Percentiles rank a stretch among this genome's conserved stretches.
Evolutionary conservation across 1,284 basidiomycete species (phyloP).

Genomic region (Trametes pubescens): DNA sequence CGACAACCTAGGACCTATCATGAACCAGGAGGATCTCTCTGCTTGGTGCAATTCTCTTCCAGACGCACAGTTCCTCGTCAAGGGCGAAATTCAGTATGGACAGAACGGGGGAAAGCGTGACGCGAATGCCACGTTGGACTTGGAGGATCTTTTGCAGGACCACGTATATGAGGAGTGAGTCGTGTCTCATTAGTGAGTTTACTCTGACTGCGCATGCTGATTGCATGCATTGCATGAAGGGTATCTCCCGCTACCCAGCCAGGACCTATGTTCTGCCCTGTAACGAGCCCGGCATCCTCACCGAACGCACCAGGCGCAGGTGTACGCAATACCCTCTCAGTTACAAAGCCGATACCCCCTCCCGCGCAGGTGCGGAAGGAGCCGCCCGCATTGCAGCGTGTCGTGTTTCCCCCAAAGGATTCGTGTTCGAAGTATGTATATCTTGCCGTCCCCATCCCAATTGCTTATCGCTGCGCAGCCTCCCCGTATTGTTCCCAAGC

Average conservation of each 20-base stretch:
- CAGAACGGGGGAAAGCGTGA: slow-evolving; percentile 43
- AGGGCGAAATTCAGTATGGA: slow-evolving; percentile 35
- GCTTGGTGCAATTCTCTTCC: slow-evolving; percentile 64
- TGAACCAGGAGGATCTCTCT: slow-evolving; percentile 61
- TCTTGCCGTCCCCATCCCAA: background rate
- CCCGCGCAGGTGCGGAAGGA: slow-evolving; percentile 60
- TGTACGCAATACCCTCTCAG: slow-evolving; percentile 30
- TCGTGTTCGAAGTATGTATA: slow-evolving; percentile 73
- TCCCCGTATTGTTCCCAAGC: slow-evolving; percentile 83
- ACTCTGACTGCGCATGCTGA: slow-evolving; percentile 28
- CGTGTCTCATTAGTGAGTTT: slow-evolving; percentile 13
- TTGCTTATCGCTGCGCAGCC: slow-evolving; percentile 49
- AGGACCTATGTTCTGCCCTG: slow-evolving; percentile 31
- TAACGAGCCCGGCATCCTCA: slow-evolving; percentile 26
- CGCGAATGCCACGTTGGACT: slow-evolving; percentile 60
- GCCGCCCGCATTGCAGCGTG: slow-evolving; percentile 57
- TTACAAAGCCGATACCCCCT: slow-evolving; percentile 66
- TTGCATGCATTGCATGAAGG: slow-evolving; percentile 23
- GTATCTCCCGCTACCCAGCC: slow-evolving; percentile 24
- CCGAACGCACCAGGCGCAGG: slow-evolving; percentile 8
- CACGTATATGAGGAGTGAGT: slow-evolving; percentile 77
- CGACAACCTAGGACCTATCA: slow-evolving; percentile 56
- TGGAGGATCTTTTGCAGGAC: slow-evolving; percentile 77
- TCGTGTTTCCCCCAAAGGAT: slow-evolving; percentile 74
- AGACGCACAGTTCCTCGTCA: slow-evolving; percentile 48